Evolutionary conservation across 2,329 filamentous ascomycete genomes (phyloP), one percentile per base, ranked within the genome.

Genomic region (Calonectria honghensis): DNA sequence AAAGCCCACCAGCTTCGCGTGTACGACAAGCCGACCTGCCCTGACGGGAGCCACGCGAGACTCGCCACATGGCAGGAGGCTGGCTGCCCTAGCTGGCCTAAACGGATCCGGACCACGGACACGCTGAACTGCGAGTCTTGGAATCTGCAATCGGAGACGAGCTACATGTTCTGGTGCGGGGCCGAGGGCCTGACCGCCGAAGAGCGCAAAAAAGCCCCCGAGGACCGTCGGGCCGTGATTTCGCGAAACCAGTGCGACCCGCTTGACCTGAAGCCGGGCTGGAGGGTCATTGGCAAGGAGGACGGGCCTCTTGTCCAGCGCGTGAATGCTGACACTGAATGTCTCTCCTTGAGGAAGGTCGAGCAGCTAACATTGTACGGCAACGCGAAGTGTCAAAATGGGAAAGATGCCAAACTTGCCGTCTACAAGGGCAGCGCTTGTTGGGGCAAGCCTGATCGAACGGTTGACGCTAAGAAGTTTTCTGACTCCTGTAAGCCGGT

Each of bases 151-250:
- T 45, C 35, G 6, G 35, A 65, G 27, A 65, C 59, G 20, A 71
- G 68, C 27, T 71, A 71, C 48, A 71, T 48, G 68, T n/a, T 71
- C 14, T 71, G 68, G 68, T 71, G 68, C 37, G 37, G 6, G 5
- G 9, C 59, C 14, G 59, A 71, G 10, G 68, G 59, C 7, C 27
- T 48, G 6, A 54, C 27, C 6, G 35, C 35, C 4, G 48, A 71
- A 20, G 59, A 71, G 27, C 32, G 59, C n/a, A 27, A 31, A 9
- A 2, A 20, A 5, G 35, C 13, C 7, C 2, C 9, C 7, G 35
- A 57, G 2, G 68, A 71, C 9, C 6, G 20, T 11, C 59, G 68
- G 29, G 68, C 59, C 1, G 29, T 71, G 1, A 1, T 71, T 18
- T 65, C 59, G 11, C 24, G 2, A 4, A 32, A 71, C 20, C 35